A percentile compares a stretch with the other conserved stretches of the same genome.
Conservation (phyloP, 768 basidiomycete genomes). For the Leucocoprinus birnbaumii region DNA sequence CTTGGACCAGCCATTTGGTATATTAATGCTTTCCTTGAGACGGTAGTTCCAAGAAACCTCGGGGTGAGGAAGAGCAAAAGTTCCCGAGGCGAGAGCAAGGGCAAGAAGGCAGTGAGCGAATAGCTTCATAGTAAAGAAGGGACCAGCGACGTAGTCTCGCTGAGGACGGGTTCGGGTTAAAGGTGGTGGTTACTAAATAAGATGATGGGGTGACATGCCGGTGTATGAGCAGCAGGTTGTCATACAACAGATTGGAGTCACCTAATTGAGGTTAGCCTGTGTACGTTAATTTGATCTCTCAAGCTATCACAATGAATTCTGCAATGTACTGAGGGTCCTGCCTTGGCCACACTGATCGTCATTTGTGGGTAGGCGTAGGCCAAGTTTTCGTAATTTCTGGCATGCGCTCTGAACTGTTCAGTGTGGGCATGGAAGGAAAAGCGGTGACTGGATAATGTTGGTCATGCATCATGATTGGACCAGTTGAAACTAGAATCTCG, state of each 20-base stretch:
- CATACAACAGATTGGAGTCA: background rate
- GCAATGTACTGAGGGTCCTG: no score
- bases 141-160: constrained; percentile 5
- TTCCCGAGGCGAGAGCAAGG: constrained; percentile 2
- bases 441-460: no score
- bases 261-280: background rate
- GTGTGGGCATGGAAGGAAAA: no score
- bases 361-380: no score
- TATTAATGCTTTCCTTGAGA: constrained; percentile 46
- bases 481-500: no score
- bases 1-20: constrained; percentile 42
- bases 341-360: no score
- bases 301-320: no score
- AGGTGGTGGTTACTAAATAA: background rate
- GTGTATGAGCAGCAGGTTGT: background rate
- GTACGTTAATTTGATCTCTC: no score
- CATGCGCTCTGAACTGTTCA: no score
- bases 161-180: background rate
- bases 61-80: constrained; percentile 19
- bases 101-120: constrained; percentile 8
- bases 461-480: no score
- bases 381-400: no score
- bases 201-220: background rate
- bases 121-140: constrained; percentile 9
- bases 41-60: constrained; percentile 17